Base-by-base conservation (phyloP, 306 rosid species). In the Senna siamea region DNA sequence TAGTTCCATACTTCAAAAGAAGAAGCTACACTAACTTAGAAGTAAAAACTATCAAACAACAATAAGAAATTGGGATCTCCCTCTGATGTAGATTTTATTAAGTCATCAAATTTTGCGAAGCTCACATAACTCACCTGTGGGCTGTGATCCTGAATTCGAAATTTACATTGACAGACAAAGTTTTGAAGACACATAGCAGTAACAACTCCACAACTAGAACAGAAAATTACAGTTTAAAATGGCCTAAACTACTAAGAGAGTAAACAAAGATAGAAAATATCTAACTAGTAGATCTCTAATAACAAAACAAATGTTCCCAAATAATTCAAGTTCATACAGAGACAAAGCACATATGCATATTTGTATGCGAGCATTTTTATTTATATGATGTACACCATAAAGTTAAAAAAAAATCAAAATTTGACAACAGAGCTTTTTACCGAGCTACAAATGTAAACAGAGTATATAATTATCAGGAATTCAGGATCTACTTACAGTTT, bases 401-500 rank as follows among this genome's bases (percentile, higher is more conserved):
- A 34, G 32, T 6, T n/a, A 40, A 15, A 63, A 51, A 38, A 53
- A 4, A 8, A 66, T 18, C 17, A 54, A 20, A 10, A 20, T 0
- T 6, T n/a, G 37, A 38, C 44, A 43, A 17, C 44, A 37, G 5
- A 38, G 32, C 30, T 62, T 46, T 14, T 55, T 5, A 34, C 7
- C 34, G 28, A 65, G 60, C 12, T 17, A 74, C 4, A 64, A 14
- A 51, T 3, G 18, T 18, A 61, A 23, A 18, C 7, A 6, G 48
- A 71, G 17, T 9, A 4, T 5, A 28, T 9, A 71, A 15, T 56
- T 9, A 41, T 4, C 47, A 62, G 6, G 55, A 59, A n/a, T 17
- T 57, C 51, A 75, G 13, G 57, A 52, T 14, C 34, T 43, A 75
- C 91, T 81, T 84, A 92, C 99, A 9, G 85, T 85, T 80, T 89